phyloP scores from a whole-genome alignment of 768 basidiomycete genomes.

The Termitomyces sp. region DNA sequence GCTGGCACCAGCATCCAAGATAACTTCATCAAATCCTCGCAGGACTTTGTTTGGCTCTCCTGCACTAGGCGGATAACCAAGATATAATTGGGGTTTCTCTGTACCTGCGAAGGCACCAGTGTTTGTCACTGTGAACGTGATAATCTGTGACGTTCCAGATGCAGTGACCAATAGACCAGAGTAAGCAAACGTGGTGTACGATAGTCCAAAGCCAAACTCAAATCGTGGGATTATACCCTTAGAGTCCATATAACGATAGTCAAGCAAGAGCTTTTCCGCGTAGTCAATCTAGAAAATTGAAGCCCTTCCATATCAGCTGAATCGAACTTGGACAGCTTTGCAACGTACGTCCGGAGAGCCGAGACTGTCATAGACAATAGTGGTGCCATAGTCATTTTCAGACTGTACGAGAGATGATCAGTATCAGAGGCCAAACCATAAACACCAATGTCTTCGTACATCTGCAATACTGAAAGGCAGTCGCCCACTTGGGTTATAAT shows the following conservation, averaged over 20 bases:
- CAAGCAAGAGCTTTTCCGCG: slow-evolving; percentile 59
- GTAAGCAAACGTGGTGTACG: slow-evolving; percentile 71
- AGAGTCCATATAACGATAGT: slow-evolving; percentile 64
- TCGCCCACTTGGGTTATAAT: slow-evolving; percentile 70
- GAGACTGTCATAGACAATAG: slow-evolving; percentile 38
- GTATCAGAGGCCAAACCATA: not conserved
- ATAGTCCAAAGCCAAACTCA: slow-evolving; percentile 72
- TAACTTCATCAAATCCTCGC: slow-evolving; percentile 49
- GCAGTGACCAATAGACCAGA: slow-evolving; percentile 40
- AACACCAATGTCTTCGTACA: slow-evolving; percentile 26
- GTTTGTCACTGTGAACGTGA: slow-evolving; percentile 46
- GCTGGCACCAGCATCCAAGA: slow-evolving; percentile 33
- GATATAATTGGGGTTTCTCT: slow-evolving; percentile 53
- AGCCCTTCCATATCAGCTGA: not conserved
- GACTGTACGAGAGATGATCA: slow-evolving; percentile 20
- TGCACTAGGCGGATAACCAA: slow-evolving; percentile 43
- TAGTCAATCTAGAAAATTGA: slow-evolving; percentile 49
- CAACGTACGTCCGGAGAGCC: slow-evolving; percentile 15
- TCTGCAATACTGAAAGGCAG: slow-evolving; percentile 77
- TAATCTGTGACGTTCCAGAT: slow-evolving; percentile 27
- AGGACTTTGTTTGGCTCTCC: slow-evolving; percentile 49
- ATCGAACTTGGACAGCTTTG: not conserved
- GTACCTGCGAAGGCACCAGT: slow-evolving; percentile 45
- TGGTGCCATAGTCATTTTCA: slow-evolving; percentile 38
- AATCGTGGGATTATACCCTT: slow-evolving; percentile 50